phyloP scores from a whole-genome alignment of 73 alveolate genomes.

The Tetrahymena borealis region DNA sequence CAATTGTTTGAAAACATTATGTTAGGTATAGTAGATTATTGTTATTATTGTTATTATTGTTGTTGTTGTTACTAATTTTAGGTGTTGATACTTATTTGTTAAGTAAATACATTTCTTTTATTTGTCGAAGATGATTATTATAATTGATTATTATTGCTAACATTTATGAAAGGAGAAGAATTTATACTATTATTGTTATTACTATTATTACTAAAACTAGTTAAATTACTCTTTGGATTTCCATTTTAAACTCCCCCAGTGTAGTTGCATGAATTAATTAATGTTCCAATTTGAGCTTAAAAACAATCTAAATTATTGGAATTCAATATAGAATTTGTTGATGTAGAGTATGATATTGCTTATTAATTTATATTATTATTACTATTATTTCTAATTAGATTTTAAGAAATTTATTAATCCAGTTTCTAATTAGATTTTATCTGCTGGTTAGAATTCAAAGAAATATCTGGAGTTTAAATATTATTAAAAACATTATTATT shows the following conservation, averaged over 20 bases:
- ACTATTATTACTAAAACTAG: not conserved
- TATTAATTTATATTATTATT: not conserved
- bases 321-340: not conserved
- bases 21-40: too few species aligned
- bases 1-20: not conserved
- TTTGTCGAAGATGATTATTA: not conserved
- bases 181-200: not conserved
- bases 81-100: not conserved
- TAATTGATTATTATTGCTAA: not conserved
- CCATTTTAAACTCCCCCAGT: too few species aligned
- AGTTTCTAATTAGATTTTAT: not conserved
- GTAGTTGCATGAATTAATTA: too few species aligned
- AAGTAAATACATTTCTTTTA: not conserved
- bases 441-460: not conserved
- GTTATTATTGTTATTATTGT: too few species aligned
- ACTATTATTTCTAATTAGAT: not conserved
- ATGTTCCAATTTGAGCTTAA: not conserved
- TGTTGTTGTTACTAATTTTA: not conserved
- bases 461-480: not conserved
- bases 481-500: not conserved
- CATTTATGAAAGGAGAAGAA: not conserved
- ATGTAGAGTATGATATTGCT: not conserved
- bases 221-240: not conserved
- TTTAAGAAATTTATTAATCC: not conserved
- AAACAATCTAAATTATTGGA: not conserved